These are phyloP conservation scores for Podaxis mareebaensis DNA, from an alignment of 768 basidiomycete genomes.

Conservation along the genomic window DNA sequence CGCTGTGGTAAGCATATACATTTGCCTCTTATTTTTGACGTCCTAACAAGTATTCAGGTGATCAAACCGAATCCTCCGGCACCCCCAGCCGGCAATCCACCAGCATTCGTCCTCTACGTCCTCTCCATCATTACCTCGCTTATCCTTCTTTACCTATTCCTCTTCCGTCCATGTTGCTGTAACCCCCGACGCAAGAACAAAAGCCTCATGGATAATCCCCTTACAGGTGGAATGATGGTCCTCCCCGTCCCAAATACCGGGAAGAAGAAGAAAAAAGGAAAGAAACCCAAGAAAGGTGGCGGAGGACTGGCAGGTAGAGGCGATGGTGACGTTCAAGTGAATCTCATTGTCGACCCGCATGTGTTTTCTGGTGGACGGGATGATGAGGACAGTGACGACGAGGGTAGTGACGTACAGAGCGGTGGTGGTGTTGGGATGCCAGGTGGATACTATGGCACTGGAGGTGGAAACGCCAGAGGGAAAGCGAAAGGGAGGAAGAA, in stretches of 20 bases:
- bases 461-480: slow-evolving; percentile 20
- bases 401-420: slow-evolving; percentile 24
- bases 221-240: slow-evolving; percentile 56
- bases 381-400: slow-evolving; percentile 40
- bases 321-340: slow-evolving; percentile 62
- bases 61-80: not conserved
- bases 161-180: slow-evolving; percentile 50
- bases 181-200: slow-evolving; percentile 24
- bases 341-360: slow-evolving; percentile 69
- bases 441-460: slow-evolving; percentile 30
- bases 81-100: not conserved
- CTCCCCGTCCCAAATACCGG: slow-evolving; percentile 48
- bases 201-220: slow-evolving; percentile 21
- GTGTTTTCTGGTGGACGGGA: slow-evolving; percentile 44
- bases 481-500: slow-evolving; percentile 33
- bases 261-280: slow-evolving; percentile 29
- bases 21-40: not conserved
- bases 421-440: slow-evolving; percentile 31
- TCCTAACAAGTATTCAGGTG: not conserved
- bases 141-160: not conserved
- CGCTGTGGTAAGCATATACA: slow-evolving; percentile 48
- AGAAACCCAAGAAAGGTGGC: slow-evolving; percentile 42
- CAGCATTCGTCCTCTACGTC: not conserved
- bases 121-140: not conserved
- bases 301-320: slow-evolving; percentile 26